Percentiles rank a stretch among this genome's conserved stretches.
These are phyloP conservation scores for Linum lewisii DNA, from an alignment of 345 rosid genomes.

Conservation along the genomic window DNA sequence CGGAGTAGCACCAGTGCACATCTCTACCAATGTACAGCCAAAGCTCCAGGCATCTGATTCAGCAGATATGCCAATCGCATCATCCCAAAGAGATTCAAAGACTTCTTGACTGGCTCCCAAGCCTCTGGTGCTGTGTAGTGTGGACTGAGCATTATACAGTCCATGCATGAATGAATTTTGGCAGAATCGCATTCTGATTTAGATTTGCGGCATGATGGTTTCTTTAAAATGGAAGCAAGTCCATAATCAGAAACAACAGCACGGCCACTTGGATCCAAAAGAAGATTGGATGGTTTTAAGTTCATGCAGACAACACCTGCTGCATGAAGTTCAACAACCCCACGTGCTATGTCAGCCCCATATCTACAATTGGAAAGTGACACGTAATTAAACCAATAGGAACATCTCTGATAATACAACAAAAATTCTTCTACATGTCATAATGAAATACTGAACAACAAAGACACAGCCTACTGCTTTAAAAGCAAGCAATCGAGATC, in stretches of 20 bases:
- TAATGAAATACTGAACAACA: neutral
- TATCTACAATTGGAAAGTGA: conserved; percentile 48
- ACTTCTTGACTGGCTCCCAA: conserved; percentile 94
- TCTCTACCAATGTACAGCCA: conserved; percentile 96
- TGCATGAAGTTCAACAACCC: conserved; percentile 94
- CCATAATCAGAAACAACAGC: conserved; percentile 96
- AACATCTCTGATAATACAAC: neutral
- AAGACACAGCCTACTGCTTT: neutral
- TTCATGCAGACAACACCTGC: conserved; percentile 97
- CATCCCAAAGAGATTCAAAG: conserved; percentile 88
- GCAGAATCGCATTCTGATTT: conserved; percentile 55
- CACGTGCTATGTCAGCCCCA: conserved; percentile 90
- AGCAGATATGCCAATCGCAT: conserved; percentile 70
- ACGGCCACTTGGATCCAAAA: conserved; percentile 65
- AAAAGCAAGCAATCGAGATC: no score
- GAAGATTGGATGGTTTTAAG: conserved; percentile 92
- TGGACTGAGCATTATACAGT: conserved; percentile 78
- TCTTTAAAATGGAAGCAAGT: conserved; percentile 79
- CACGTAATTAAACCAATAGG: conserved; percentile 12
- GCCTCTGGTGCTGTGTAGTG: conserved; percentile 96
- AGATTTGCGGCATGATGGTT: conserved; percentile 67
- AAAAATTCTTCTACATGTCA: neutral
- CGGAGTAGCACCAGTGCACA: conserved; percentile 99
- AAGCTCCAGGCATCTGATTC: conserved; percentile 99
- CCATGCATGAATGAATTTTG: conserved; percentile 66